These are phyloP conservation scores for Chaetoscypha palmicola DNA, from an alignment of 2,329 filamentous ascomycete species.

Conservation along the genomic window DNA sequence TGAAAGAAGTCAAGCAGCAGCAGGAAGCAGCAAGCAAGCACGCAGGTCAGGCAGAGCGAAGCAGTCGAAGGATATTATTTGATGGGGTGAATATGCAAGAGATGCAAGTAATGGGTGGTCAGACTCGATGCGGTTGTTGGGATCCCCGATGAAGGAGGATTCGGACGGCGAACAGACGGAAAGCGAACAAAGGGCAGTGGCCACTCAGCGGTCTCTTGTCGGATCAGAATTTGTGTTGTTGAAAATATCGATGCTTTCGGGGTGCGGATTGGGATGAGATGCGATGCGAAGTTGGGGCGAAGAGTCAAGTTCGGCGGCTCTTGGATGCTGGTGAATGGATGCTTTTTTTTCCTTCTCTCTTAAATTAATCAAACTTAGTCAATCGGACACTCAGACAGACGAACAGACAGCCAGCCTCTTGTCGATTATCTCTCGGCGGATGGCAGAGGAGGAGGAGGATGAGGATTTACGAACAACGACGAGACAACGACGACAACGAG, in stretches of 20 bases:
- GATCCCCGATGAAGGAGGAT: not conserved
- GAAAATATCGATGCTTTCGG: not conserved
- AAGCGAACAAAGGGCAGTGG: not conserved
- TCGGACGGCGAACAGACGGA: not conserved
- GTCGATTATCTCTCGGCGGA: slow-evolving; percentile 14
- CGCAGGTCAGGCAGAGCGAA: not conserved
- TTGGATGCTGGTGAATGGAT: not conserved
- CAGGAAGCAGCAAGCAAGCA: not conserved
- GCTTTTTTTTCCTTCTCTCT: not conserved
- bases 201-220: not conserved
- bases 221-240: not conserved
- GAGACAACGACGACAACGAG: slow-evolving; percentile 13
- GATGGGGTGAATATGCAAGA: not conserved
- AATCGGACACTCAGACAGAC: not conserved
- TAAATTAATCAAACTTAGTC: not conserved
- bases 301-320: not conserved
- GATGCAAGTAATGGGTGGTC: not conserved
- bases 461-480: not conserved
- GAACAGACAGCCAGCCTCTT: slow-evolving; percentile 5
- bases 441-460: slow-evolving; percentile 1
- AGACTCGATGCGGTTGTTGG: not conserved
- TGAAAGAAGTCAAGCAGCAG: not conserved
- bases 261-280: not conserved
- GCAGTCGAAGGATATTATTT: not conserved
- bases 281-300: slow-evolving; percentile 1